Evolutionary conservation across 2,329 filamentous ascomycete species (phyloP).

Genomic region (Alternaria sp.): DNA sequence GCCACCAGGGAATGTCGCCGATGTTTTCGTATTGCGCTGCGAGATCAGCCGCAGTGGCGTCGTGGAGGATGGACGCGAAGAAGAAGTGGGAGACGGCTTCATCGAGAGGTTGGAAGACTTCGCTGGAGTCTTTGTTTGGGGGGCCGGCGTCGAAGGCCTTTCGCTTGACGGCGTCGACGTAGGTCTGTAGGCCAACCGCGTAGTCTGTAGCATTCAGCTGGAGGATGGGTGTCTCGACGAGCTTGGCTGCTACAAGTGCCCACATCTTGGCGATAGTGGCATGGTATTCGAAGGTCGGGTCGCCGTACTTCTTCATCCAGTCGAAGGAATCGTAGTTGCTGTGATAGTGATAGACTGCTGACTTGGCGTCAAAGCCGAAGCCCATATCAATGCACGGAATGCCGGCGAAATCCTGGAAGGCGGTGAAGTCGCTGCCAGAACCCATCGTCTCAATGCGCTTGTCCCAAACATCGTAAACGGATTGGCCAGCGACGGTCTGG

Average conservation of each 20-base stretch:
- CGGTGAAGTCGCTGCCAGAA: conserved; percentile 59
- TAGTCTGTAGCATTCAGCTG: conserved; percentile 57
- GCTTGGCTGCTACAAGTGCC: conserved; percentile 53
- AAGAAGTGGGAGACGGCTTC: conserved; percentile 57
- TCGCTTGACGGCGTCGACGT: conserved; percentile 51
- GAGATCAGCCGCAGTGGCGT: conserved; percentile 57
- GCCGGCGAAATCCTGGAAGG: conserved; percentile 60
- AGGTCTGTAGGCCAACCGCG: conserved; percentile 49
- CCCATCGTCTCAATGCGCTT: conserved; percentile 63
- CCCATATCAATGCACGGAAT: conserved; percentile 57
- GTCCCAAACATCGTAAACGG: conserved; percentile 68
- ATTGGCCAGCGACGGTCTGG: conserved; percentile 72
- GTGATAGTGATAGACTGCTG: conserved; percentile 76
- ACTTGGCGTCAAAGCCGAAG: conserved; percentile 47
- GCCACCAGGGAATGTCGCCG: conserved; percentile 76
- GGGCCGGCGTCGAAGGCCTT: conserved; percentile 29
- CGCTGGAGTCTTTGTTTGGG: conserved; percentile 21
- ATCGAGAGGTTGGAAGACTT: conserved; percentile 57
- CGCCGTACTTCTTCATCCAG: conserved; percentile 83
- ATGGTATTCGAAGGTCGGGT: conserved; percentile 67
- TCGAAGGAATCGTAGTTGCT: conserved; percentile 83
- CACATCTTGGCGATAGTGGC: conserved; percentile 56
- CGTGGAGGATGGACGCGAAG: conserved; percentile 58
- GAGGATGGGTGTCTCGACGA: conserved; percentile 56
- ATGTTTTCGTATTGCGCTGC: conserved; percentile 53